Evolutionary conservation across 83 land plant species (phyloP), one percentile per base, ranked within the genome.

Genomic region (Picea engelmannii): DNA sequence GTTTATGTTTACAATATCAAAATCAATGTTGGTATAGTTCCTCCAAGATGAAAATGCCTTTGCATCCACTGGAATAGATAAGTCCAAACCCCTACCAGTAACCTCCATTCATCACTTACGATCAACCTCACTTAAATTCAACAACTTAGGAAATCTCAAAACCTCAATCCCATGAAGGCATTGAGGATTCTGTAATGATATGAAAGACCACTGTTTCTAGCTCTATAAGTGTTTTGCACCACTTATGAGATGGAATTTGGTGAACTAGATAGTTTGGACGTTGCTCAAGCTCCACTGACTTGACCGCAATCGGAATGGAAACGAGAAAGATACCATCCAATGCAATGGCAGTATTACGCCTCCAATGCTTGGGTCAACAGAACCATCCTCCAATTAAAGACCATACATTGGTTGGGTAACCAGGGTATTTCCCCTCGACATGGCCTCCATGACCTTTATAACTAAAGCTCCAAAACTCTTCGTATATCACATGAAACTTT

Each of bases 271-370:
- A 31, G 35, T 31, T 1, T 31, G 35, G 35, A 31, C 35, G 35
- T 31, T 31, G 35, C 99, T 97, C 99, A 73, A 97, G 95, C 83
- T 93, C 87, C 31, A 95, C 99, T 20, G 99, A 97, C 74, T 88
- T 91, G 90, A 90, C 91, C 81, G 99, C 99, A 80, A 97, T 88
- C 70, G 99, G 98, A 80, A 97, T 90, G 85, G 96, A 95, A 73
- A 93, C 89, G 38, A 92, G 93, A 83, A 97, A 87, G 67, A 95
- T 87, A 38, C 99, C 98, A 68, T 78, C 40, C 90, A 95, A 85
- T 80, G 99, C 96, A 81, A 97, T 84, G 74, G 96, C 99, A 35
- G 99, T 97, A 89, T 97, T 97, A 40, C 99, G 90, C 68, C 87
- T 89, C 98, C 35, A 31, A 31, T 31, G 35, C 35, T 31, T 31